Evolutionary conservation across 331 rosid species (phyloP).

Genomic region (Quercus phellos): DNA sequence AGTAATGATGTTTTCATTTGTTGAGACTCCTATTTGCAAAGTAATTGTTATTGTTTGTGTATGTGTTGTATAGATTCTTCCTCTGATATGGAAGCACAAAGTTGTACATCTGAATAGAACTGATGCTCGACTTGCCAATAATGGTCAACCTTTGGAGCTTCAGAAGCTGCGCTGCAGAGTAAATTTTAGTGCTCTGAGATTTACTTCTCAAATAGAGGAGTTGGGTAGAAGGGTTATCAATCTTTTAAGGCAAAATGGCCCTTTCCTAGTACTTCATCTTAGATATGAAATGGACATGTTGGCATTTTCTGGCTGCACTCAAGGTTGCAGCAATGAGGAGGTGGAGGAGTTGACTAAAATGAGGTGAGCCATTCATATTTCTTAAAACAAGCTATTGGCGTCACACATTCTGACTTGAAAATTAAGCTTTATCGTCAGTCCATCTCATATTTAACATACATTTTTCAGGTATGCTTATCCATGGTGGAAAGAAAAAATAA

Average conservation of each 20-base stretch:
- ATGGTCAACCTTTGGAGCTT: slow-evolving; percentile 67
- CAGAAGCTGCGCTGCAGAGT: slow-evolving; percentile 88
- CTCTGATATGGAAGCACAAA: slow-evolving; percentile 70
- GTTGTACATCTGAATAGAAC: slow-evolving; percentile 86
- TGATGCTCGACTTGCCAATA: slow-evolving; percentile 84
- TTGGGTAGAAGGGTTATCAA: slow-evolving; percentile 72
- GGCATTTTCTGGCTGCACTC: slow-evolving; percentile 91
- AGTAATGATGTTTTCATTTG: background rate
- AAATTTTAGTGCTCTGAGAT: slow-evolving; percentile 69
- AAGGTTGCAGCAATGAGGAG: slow-evolving; percentile 79
- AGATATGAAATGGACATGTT: slow-evolving; percentile 94
- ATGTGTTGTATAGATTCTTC: slow-evolving; percentile 55
- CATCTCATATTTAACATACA: slow-evolving; percentile 14
- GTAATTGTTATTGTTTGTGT: slow-evolving; percentile 8
- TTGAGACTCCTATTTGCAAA: slow-evolving; percentile 1
- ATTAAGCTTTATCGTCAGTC: background rate
- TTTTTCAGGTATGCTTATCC: slow-evolving; percentile 79
- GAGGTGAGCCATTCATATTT: slow-evolving; percentile 44
- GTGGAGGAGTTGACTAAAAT: slow-evolving; percentile 88
- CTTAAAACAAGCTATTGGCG: background rate
- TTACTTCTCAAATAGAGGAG: slow-evolving; percentile 85
- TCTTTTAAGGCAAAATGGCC: slow-evolving; percentile 69
- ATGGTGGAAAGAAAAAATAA: slow-evolving; percentile 92
- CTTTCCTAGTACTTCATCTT: slow-evolving; percentile 78
- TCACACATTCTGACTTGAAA: background rate